phyloP scores from a whole-genome alignment of 805 yeast genomes.

The Wickerhamomyces strasburgensis region DNA sequence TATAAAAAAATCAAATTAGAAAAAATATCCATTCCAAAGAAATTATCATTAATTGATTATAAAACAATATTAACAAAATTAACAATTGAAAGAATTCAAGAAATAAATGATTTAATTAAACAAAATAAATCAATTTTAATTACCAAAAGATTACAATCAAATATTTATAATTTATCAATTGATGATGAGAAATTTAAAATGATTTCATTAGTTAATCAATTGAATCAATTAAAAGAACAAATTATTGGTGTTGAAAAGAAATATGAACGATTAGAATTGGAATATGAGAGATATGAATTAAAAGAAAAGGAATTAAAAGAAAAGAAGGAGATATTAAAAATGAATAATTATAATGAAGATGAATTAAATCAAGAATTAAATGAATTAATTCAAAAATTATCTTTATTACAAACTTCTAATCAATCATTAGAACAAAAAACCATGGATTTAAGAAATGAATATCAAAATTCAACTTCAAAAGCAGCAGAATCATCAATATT shows the following conservation, averaged over 20 bases:
- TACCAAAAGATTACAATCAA: slow-evolving; percentile 31
- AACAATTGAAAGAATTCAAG: slow-evolving; percentile 30
- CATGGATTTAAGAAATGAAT: slow-evolving; percentile 30
- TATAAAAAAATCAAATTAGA: slow-evolving; percentile 15
- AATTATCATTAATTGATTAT: slow-evolving; percentile 28
- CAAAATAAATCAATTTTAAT: slow-evolving; percentile 20
- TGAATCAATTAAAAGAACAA: slow-evolving; percentile 16
- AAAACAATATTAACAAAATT: slow-evolving; percentile 33
- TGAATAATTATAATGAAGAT: slow-evolving; percentile 14
- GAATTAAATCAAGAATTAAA: slow-evolving; percentile 27
- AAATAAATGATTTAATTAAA: slow-evolving; percentile 24
- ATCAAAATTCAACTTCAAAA: slow-evolving; percentile 40
- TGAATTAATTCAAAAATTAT: slow-evolving; percentile 11
- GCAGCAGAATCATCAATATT: slow-evolving; percentile 40
- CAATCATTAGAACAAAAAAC: slow-evolving; percentile 1
- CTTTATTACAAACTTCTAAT: slow-evolving; percentile 6
- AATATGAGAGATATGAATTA: slow-evolving; percentile 15
- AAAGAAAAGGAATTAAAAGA: slow-evolving; percentile 5
- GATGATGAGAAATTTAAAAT: slow-evolving; percentile 37
- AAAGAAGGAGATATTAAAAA: slow-evolving; percentile 3
- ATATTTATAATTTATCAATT: slow-evolving; percentile 33
- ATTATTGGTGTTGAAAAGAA: slow-evolving; percentile 15
- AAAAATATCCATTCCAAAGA: slow-evolving; percentile 11
- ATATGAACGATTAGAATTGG: slow-evolving; percentile 18
- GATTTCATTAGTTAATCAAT: slow-evolving; percentile 36